phyloP scores from a whole-genome alignment of 257 asterid species.

The Petunia axillaris region DNA sequence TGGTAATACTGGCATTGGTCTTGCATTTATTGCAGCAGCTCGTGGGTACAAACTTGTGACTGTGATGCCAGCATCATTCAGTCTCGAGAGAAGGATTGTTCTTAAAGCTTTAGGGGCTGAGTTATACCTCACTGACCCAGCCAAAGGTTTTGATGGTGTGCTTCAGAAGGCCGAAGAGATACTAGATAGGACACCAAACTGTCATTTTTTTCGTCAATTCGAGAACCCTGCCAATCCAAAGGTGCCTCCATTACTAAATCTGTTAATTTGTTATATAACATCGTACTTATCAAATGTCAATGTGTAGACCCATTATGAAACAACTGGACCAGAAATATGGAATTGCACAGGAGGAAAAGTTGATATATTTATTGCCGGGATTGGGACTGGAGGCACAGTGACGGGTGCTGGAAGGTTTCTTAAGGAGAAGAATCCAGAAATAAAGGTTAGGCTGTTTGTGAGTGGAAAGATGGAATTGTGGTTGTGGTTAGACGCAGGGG shows the following conservation, averaged over 20 bases:
- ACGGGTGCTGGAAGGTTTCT: conserved; percentile 58
- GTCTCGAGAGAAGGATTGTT: conserved; percentile 50
- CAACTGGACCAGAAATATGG: conserved; percentile 65
- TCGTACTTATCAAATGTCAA: conserved; percentile 23
- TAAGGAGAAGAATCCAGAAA: conserved; percentile 48
- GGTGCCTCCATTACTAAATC: conserved; percentile 29
- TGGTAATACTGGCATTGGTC: conserved; percentile 59
- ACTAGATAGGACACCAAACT: conserved; percentile 40
- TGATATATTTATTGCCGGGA: conserved; percentile 47
- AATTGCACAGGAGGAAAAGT: conserved; percentile 42
- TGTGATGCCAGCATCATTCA: conserved; percentile 46
- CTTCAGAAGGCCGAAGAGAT: conserved; percentile 45
- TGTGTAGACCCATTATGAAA: conserved; percentile 50
- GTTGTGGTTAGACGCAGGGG: too few relatives aligned
- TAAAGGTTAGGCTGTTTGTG: conserved; percentile 36
- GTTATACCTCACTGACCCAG: conserved; percentile 38
- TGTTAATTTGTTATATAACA: neutral
- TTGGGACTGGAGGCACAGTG: conserved; percentile 60
- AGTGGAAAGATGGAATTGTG: too few relatives aligned
- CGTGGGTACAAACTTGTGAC: conserved; percentile 50
- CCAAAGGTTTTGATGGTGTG: conserved; percentile 41
- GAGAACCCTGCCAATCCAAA: conserved; percentile 55
- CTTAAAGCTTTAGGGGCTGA: conserved; percentile 55
- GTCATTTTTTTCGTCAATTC: conserved; percentile 44
- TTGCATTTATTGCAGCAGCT: conserved; percentile 49